A percentile compares a stretch with the other conserved stretches of the same genome.
Evolutionary conservation across 2,329 filamentous ascomycete genomes (phyloP).

Genomic region (Cryphonectria japonica): DNA sequence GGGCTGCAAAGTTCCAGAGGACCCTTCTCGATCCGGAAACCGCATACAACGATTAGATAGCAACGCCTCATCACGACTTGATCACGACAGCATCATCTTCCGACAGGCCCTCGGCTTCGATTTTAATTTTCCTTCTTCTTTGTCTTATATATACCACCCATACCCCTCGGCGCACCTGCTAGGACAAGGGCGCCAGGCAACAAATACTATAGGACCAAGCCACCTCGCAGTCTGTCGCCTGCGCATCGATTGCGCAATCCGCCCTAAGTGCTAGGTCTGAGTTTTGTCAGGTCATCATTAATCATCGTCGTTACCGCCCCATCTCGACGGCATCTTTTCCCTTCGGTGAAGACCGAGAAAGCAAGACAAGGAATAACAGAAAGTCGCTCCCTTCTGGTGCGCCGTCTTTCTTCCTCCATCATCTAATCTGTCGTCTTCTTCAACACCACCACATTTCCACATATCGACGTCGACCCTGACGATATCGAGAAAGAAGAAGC

Average conservation of each 20-base stretch:
- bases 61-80: neutral
- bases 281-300: neutral
- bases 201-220: neutral
- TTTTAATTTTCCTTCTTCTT: neutral
- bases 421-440: neutral
- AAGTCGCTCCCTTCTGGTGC: neutral
- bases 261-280: conserved; percentile 13
- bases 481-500: neutral
- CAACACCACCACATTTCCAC: neutral
- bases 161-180: neutral
- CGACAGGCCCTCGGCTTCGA: neutral
- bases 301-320: neutral
- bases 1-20: neutral
- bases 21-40: neutral
- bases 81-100: conserved; percentile 2
- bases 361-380: neutral
- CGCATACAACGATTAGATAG: conserved; percentile 2
- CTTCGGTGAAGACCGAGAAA: neutral
- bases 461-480: neutral
- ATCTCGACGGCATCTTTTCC: neutral
- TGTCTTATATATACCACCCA: neutral
- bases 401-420: neutral
- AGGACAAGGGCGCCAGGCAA: neutral
- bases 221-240: conserved; percentile 3
- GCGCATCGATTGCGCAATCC: conserved; percentile 26